Base-by-base conservation (phyloP, 2,329 filamentous ascomycete species). In the Colletotrichum tofieldiae region DNA sequence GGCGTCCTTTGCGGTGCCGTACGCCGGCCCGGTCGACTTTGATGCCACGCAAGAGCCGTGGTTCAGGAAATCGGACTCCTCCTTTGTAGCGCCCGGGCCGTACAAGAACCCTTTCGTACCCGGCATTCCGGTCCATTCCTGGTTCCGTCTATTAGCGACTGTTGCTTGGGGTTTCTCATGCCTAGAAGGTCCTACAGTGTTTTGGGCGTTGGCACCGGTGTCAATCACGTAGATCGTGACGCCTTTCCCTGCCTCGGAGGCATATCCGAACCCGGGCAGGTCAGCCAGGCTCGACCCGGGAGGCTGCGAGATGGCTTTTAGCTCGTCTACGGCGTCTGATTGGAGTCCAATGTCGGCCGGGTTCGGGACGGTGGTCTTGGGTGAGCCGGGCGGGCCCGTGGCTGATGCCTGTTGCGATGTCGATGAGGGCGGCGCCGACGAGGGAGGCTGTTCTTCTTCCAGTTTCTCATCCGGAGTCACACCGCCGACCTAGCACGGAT, bases 41-140 rank as follows among this genome's bases (percentile, higher is more conserved):
- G 67, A 71, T 5, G 67, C 67, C 9, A 71, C 67, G 7, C 67
- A 71, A 1, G 67, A 35, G 49, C 67, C 67, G 23, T 67, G 67
- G 12, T 56, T 41, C 14, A 37, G 3, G 4, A 23, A 18, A 32
- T 66, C 62, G 1, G 32, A 35, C 55, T 56, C 49, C 1, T 32
- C 20, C 1, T 26, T 16, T 1, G 2, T 6, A 18, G 32, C 55
- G 1, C 20, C 32, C 3, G 62, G 47, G 29, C 32, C 18, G 12
- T 61, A 71, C 23, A 71, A n/a, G 12, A 61, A 66, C 1, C 16
- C 5, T 18, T 61, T 66, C 0, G 18, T 60, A 12, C 67, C 67
- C 6, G 49, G 12, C 49, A 67, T 62, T 5, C 41, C 23, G 0
- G 18, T n/a, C 62, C 62, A 71, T 67, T 71, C 67, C 67, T 70